These are phyloP conservation scores for Salicornia ramosissima DNA, from an alignment of 148 eudicot genomes.

Conservation along the genomic window DNA sequence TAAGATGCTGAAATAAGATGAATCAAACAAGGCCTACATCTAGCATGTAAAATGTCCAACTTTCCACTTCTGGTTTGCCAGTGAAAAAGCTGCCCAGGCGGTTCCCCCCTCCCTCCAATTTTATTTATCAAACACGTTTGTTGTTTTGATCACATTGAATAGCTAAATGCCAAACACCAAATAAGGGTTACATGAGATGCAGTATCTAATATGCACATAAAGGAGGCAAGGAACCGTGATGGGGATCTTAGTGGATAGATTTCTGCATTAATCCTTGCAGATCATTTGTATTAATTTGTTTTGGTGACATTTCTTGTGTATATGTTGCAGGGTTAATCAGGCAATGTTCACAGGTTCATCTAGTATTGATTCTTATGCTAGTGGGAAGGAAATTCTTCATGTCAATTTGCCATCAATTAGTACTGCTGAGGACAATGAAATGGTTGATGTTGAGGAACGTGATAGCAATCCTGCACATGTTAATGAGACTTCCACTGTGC, in stretches of 20 bases:
- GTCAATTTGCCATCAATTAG: slow-evolving; percentile 77
- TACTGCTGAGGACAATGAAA: slow-evolving; percentile 42
- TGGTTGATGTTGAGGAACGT: slow-evolving; percentile 33
- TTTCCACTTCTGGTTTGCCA: neutral
- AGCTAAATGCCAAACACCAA: neutral
- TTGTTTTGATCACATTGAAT: neutral
- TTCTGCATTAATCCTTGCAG: neutral
- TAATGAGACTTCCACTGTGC: slow-evolving; percentile 22
- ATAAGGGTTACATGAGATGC: neutral
- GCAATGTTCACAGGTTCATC: slow-evolving; percentile 79
- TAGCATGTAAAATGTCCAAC: too few species aligned
- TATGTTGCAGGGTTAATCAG: slow-evolving; percentile 72
- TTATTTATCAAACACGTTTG: neutral
- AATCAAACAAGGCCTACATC: too few species aligned
- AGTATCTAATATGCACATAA: neutral
- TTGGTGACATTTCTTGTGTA: slow-evolving; percentile 1
- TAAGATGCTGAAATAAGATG: too few species aligned
- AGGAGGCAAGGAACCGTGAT: too few species aligned
- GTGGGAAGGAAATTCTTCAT: slow-evolving; percentile 67
- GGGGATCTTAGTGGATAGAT: neutral
- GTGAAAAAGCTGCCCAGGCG: too few species aligned
- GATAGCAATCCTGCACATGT: slow-evolving; percentile 19
- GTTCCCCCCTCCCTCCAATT: too few species aligned
- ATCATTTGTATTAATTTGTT: neutral
- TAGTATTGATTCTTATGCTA: slow-evolving; percentile 54